These are phyloP conservation scores for Penicillium cataractarum DNA, from an alignment of 495 filamentous ascomycete species.

Conservation along the genomic window DNA sequence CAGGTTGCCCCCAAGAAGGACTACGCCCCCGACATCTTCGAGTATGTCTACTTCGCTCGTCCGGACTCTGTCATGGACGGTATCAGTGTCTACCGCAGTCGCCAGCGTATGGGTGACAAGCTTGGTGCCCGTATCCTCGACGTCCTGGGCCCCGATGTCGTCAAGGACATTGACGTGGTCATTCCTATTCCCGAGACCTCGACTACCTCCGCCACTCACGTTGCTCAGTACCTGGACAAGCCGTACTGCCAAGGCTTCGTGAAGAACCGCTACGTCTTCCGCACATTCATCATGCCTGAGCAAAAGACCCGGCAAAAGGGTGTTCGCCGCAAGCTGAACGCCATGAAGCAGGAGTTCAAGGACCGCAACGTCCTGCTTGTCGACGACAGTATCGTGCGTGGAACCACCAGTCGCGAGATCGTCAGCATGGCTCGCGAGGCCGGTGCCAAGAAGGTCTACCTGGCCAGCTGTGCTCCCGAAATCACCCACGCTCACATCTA, in stretches of 20 bases:
- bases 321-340: slow-evolving; percentile 64
- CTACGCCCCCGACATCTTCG: slow-evolving; percentile 94
- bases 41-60: slow-evolving; percentile 76
- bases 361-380: slow-evolving; percentile 83
- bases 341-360: slow-evolving; percentile 86
- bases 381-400: slow-evolving; percentile 92
- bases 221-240: slow-evolving; percentile 76
- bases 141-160: slow-evolving; percentile 70
- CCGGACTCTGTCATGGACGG: slow-evolving; percentile 92
- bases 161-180: slow-evolving; percentile 88
- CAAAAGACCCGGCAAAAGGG: slow-evolving; percentile 79
- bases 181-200: slow-evolving; percentile 89
- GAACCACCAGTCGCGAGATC: slow-evolving; percentile 90
- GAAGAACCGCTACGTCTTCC: slow-evolving; percentile 96
- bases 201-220: slow-evolving; percentile 79
- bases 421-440: slow-evolving; percentile 92
- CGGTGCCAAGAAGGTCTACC: slow-evolving; percentile 86
- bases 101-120: slow-evolving; percentile 90
- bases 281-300: slow-evolving; percentile 94
- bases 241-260: slow-evolving; percentile 86
- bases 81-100: slow-evolving; percentile 84
- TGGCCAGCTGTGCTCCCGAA: slow-evolving; percentile 85
- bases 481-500: slow-evolving; percentile 82
- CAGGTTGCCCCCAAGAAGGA: slow-evolving; percentile 72
- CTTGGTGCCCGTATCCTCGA: slow-evolving; percentile 78